A percentile compares a stretch with the other conserved stretches of the same genome.
Evolutionary conservation across 108 stramenopile genomes (phyloP).

Genomic region (Chaetoceros muelleri): DNA sequence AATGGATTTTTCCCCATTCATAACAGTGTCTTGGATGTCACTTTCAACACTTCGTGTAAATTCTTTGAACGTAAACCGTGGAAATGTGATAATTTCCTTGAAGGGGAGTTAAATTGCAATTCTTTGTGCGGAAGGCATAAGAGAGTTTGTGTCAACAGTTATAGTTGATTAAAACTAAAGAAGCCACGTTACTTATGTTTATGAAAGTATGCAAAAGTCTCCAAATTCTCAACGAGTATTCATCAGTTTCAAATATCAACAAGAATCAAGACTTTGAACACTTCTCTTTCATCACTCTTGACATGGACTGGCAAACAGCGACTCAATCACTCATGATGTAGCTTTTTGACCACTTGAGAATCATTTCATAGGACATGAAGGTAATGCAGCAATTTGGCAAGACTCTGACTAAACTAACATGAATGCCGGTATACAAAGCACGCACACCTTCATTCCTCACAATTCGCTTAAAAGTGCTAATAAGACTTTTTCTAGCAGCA

Average conservation of each 20-base stretch:
- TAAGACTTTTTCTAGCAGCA: conserved; percentile 20
- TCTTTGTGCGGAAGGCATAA: background rate
- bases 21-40: background rate
- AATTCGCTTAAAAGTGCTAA: conserved; percentile 37
- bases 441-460: conserved; percentile 48
- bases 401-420: conserved; percentile 68
- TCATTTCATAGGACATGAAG: conserved; percentile 76
- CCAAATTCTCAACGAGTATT: no score
- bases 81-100: background rate
- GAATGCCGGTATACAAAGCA: conserved; percentile 72
- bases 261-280: no score
- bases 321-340: background rate
- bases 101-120: background rate
- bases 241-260: no score
- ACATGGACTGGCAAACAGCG: no score
- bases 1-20: background rate
- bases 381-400: conserved; percentile 86
- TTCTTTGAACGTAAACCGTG: background rate
- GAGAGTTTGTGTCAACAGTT: no score
- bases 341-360: conserved; percentile 49
- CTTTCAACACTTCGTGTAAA: background rate
- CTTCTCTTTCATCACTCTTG: no score
- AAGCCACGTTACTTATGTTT: no score
- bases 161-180: no score
- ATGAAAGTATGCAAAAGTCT: no score